These are phyloP conservation scores for Phialophora tarda DNA, from an alignment of 2,329 filamentous ascomycete genomes.

Conservation along the genomic window DNA sequence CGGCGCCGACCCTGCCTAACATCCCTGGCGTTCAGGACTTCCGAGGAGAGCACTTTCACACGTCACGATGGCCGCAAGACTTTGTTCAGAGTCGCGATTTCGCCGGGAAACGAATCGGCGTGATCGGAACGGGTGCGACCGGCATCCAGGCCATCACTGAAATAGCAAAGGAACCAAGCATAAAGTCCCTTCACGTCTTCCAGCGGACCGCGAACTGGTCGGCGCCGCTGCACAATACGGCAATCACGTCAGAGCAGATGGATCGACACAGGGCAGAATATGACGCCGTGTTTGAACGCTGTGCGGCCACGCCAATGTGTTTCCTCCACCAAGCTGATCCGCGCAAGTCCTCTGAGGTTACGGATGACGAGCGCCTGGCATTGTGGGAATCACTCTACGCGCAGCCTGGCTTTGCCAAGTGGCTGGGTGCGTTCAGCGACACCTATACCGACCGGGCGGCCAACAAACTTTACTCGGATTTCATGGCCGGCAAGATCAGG, in stretches of 20 bases:
- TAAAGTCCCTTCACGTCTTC: constrained; percentile 57
- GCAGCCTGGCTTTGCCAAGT: constrained; percentile 60
- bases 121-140: constrained; percentile 55
- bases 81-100: constrained; percentile 13
- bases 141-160: constrained; percentile 69
- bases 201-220: constrained; percentile 70
- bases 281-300: constrained; percentile 24
- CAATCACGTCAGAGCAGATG: constrained; percentile 58
- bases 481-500: constrained; percentile 61
- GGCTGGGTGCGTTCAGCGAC: constrained; percentile 60
- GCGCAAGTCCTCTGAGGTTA: constrained; percentile 43
- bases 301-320: constrained; percentile 60
- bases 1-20: constrained; percentile 38
- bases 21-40: constrained; percentile 40
- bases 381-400: constrained; percentile 57
- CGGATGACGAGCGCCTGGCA: constrained; percentile 45
- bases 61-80: constrained; percentile 40
- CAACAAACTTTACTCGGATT: constrained; percentile 60
- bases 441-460: constrained; percentile 52
- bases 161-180: constrained; percentile 55
- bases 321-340: constrained; percentile 63
- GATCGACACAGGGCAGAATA: constrained; percentile 40
- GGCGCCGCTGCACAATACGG: constrained; percentile 62
- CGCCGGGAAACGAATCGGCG: constrained; percentile 48
- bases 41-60: constrained; percentile 39